These are phyloP conservation scores for Serpula lacrymans DNA, from an alignment of 768 basidiomycete genomes.

Conservation along the genomic window DNA sequence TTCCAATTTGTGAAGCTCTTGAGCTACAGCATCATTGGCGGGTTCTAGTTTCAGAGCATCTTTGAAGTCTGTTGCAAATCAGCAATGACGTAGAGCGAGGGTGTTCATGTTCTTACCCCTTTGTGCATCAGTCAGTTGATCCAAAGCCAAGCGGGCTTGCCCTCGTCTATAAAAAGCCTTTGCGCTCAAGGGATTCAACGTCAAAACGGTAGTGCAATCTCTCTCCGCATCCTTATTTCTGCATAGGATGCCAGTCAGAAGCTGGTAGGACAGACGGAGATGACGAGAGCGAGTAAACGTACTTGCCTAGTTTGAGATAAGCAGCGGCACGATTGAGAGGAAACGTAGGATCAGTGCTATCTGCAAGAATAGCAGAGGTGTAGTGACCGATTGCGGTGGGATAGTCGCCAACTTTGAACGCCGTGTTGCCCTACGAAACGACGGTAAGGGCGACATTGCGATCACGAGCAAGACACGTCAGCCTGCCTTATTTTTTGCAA, in stretches of 20 bases:
- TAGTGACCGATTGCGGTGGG: conserved; percentile 83
- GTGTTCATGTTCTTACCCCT: conserved; percentile 50
- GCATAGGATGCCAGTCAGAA: conserved; percentile 6
- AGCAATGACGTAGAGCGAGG: background rate
- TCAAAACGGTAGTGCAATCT: conserved; percentile 70
- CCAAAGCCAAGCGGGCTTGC: conserved; percentile 63
- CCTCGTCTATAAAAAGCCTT: conserved; percentile 80
- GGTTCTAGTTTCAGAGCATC: conserved; percentile 61
- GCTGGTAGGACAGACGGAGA: background rate
- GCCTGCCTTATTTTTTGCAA: conserved; percentile 31
- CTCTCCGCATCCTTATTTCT: conserved; percentile 79
- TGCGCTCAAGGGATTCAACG: conserved; percentile 54
- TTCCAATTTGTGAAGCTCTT: conserved; percentile 56
- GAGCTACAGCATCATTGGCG: conserved; percentile 55
- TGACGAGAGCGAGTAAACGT: conserved; percentile 35
- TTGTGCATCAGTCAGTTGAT: conserved; percentile 54
- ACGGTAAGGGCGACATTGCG: background rate
- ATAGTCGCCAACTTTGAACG: conserved; percentile 82
- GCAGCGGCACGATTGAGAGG: conserved; percentile 88
- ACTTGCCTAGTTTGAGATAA: conserved; percentile 95
- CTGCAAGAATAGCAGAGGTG: conserved; percentile 71
- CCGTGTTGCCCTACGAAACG: conserved; percentile 68
- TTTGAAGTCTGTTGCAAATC: conserved; percentile 50
- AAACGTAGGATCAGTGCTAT: conserved; percentile 69
- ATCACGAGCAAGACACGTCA: background rate